These are phyloP conservation scores for Alternaria sp. DNA, from an alignment of 2,329 filamentous ascomycete species.

Conservation along the genomic window DNA sequence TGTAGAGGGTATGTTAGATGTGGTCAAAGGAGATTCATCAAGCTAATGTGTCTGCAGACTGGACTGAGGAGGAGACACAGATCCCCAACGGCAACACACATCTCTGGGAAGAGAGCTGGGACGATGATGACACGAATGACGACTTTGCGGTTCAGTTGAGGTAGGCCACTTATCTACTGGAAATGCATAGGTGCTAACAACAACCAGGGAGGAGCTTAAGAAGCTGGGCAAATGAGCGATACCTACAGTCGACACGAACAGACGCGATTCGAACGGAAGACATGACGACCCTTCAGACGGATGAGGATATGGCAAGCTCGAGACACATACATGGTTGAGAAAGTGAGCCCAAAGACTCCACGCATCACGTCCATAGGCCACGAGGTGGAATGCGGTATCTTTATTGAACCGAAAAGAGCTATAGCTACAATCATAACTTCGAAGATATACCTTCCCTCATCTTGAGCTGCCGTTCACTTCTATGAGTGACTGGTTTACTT, in stretches of 20 bases:
- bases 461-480: constrained; percentile 31
- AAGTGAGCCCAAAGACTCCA: not conserved
- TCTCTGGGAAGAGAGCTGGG: constrained; percentile 99
- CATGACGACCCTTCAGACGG: not conserved
- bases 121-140: constrained; percentile 95
- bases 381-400: constrained; percentile 13
- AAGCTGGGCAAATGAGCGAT: constrained; percentile 76
- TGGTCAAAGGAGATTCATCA: not conserved
- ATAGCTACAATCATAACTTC: constrained; percentile 44
- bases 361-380: not conserved
- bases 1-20: constrained; percentile 73
- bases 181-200: constrained; percentile 2
- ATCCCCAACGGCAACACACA: constrained; percentile 78
- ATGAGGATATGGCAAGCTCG: not conserved
- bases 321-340: not conserved
- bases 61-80: constrained; percentile 90
- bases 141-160: constrained; percentile 95
- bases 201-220: constrained; percentile 82
- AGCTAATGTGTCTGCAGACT: constrained; percentile 63
- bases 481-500: constrained; percentile 57
- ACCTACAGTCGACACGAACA: not conserved
- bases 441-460: constrained; percentile 40
- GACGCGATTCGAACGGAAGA: constrained; percentile 1
- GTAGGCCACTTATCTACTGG: constrained; percentile 55
- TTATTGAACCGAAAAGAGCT: constrained; percentile 33